A percentile compares a stretch with the other conserved stretches of the same genome.
These are phyloP conservation scores for Houttuynia cordata DNA, from an alignment of 164 flowering plant genomes.

Conservation along the genomic window DNA sequence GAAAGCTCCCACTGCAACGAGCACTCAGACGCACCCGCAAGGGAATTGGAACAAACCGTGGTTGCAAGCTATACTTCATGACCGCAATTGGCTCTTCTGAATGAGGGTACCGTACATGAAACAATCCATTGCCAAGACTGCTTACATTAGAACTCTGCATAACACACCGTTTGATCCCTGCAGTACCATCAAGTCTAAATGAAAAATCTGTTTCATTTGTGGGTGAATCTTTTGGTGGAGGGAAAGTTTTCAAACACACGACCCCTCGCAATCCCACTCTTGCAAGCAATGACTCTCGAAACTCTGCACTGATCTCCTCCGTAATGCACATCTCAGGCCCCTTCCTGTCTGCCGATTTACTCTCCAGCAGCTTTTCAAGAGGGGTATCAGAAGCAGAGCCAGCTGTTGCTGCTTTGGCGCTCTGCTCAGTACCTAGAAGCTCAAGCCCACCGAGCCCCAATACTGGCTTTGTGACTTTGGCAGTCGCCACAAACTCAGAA, in stretches of 20 bases:
- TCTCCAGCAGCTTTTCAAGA: slow-evolving; percentile 69
- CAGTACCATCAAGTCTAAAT: slow-evolving; percentile 62
- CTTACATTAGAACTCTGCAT: slow-evolving; percentile 68
- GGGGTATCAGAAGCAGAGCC: slow-evolving; percentile 30
- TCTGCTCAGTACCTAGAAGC: slow-evolving; percentile 39
- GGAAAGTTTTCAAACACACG: slow-evolving; percentile 64
- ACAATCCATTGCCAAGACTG: slow-evolving; percentile 79
- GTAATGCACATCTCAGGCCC: slow-evolving; percentile 80
- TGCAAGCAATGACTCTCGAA: slow-evolving; percentile 82
- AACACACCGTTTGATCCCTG: slow-evolving; percentile 63
- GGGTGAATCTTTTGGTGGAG: slow-evolving; percentile 49
- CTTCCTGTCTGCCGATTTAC: slow-evolving; percentile 63
- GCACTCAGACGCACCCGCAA: slow-evolving; percentile 71
- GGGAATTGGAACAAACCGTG: slow-evolving; percentile 73
- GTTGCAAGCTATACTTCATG: slow-evolving; percentile 74
- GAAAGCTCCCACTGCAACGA: slow-evolving; percentile 82
- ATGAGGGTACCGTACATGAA: slow-evolving; percentile 67
- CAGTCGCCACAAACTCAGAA: slow-evolving; percentile 71
- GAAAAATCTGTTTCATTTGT: slow-evolving; percentile 91
- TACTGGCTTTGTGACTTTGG: slow-evolving; percentile 33
- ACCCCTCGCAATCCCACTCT: slow-evolving; percentile 77
- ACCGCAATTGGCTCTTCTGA: slow-evolving; percentile 65
- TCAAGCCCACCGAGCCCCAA: slow-evolving; percentile 78
- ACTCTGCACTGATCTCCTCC: slow-evolving; percentile 78
- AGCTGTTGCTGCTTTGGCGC: slow-evolving; percentile 14